Evolutionary conservation across 257 asterid species (phyloP).

Genomic region (Osmanthus fragrans): DNA sequence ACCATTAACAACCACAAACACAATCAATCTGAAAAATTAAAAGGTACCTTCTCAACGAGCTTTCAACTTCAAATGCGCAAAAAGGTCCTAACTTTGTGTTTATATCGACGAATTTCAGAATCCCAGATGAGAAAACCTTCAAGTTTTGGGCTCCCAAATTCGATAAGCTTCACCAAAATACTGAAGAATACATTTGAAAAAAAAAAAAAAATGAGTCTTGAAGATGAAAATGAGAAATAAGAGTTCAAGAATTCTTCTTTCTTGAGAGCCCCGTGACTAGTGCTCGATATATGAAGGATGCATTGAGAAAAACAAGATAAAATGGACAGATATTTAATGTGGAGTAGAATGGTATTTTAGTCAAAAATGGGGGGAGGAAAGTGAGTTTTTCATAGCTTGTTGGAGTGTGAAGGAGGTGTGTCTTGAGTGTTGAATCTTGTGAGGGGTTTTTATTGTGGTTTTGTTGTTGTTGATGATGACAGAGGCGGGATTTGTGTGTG

Average conservation of each 20-base stretch:
- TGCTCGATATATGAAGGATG: conserved; percentile 21
- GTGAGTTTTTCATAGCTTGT: conserved; percentile 16
- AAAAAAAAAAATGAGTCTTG: conserved; percentile 12
- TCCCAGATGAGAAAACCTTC: conserved; percentile 31
- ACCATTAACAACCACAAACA: conserved; percentile 10
- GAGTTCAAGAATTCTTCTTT: conserved; percentile 19
- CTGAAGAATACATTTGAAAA: neutral
- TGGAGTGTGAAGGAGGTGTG: conserved; percentile 33
- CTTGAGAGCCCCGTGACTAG: conserved; percentile 2
- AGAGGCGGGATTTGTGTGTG: neutral
- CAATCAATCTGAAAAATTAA: neutral
- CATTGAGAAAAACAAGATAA: conserved; percentile 5
- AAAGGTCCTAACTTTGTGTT: conserved; percentile 43
- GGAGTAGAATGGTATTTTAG: conserved; percentile 9
- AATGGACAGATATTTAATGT: neutral
- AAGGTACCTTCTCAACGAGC: conserved; percentile 33
- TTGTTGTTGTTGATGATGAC: conserved; percentile 23
- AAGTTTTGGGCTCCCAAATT: conserved; percentile 23
- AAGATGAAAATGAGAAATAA: conserved; percentile 6
- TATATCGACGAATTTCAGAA: conserved; percentile 43
- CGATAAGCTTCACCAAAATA: neutral
- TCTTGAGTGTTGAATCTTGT: conserved; percentile 43
- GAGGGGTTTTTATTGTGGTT: conserved; percentile 60
- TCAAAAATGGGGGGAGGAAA: conserved; percentile 20
- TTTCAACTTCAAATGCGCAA: conserved; percentile 36